Conservation (phyloP, 192 early-diverging fungal genomes). For the Diversispora eburnea region DNA sequence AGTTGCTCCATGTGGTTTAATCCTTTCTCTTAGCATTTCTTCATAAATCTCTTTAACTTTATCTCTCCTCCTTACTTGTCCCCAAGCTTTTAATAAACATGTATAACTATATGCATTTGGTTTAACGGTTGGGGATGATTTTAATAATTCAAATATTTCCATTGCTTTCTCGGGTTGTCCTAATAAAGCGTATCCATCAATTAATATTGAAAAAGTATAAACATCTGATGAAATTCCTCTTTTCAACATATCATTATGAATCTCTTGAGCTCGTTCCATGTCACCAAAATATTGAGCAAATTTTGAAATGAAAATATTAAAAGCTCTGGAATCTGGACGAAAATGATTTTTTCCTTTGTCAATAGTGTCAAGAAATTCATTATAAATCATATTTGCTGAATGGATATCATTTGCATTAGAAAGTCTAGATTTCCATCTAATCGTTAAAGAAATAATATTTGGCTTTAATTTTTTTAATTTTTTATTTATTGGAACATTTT, state of each 20-base stretch:
- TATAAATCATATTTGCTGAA: neutral
- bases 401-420: neutral
- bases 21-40: slow-evolving; percentile 27
- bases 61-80: slow-evolving; percentile 30
- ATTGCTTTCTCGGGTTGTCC: slow-evolving; percentile 31
- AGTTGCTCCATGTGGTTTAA: slow-evolving; percentile 18
- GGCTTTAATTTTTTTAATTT: neutral
- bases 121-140: slow-evolving; percentile 7
- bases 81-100: slow-evolving; percentile 40
- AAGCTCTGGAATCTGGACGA: slow-evolving; percentile 18
- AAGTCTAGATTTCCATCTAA: neutral
- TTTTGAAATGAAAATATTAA: slow-evolving; percentile 38
- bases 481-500: too few species aligned
- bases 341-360: neutral
- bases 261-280: slow-evolving; percentile 26
- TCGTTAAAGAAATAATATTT: neutral
- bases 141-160: slow-evolving; percentile 29
- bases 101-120: slow-evolving; percentile 37
- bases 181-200: slow-evolving; percentile 39
- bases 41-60: slow-evolving; percentile 34
- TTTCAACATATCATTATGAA: slow-evolving; percentile 36
- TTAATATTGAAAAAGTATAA: slow-evolving; percentile 36
- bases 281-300: slow-evolving; percentile 33
- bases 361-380: neutral
- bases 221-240: slow-evolving; percentile 30